A percentile compares a stretch with the other conserved stretches of the same genome.
Evolutionary conservation across 495 filamentous ascomycete genomes (phyloP).

Genomic region (Venustampulla echinocandica): DNA sequence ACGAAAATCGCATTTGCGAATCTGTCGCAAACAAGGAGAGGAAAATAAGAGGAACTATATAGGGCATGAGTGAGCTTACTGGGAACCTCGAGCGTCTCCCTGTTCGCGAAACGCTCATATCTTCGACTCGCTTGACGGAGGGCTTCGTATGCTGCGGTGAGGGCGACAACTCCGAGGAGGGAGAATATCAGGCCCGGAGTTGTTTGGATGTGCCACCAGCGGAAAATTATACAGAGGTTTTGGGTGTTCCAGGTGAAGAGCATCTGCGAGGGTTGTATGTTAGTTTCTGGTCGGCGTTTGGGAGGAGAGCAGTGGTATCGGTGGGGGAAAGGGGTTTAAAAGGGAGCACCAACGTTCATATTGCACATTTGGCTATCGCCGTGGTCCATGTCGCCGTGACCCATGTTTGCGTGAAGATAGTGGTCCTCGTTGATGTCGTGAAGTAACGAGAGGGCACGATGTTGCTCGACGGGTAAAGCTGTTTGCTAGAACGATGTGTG

Average conservation of each 20-base stretch:
- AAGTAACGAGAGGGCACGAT: too few species aligned
- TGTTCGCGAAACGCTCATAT: slow-evolving; percentile 59
- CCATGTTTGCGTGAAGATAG: slow-evolving; percentile 31
- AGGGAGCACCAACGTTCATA: slow-evolving; percentile 64
- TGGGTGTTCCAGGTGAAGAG: slow-evolving; percentile 91
- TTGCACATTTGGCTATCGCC: slow-evolving; percentile 46
- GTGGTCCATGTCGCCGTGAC: slow-evolving; percentile 49
- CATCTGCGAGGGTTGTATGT: slow-evolving; percentile 54
- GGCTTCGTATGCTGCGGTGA: slow-evolving; percentile 86
- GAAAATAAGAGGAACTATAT: slow-evolving; percentile 5
- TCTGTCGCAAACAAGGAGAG: not conserved
- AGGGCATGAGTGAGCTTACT: slow-evolving; percentile 38
- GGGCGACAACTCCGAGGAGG: slow-evolving; percentile 67
- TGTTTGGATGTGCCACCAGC: slow-evolving; percentile 73
- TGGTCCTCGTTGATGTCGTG: slow-evolving; percentile 31
- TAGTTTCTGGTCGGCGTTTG: slow-evolving; percentile 1
- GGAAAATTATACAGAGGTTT: slow-evolving; percentile 93
- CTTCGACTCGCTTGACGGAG: slow-evolving; percentile 65
- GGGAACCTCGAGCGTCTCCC: slow-evolving; percentile 40
- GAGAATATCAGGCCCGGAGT: slow-evolving; percentile 68
- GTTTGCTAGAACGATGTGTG: not conserved
- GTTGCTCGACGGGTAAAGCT: too few species aligned
- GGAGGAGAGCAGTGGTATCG: not conserved
- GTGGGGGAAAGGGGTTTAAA: slow-evolving; percentile 2
- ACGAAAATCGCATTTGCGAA: not conserved